A percentile compares a stretch with the other conserved stretches of the same genome.
phyloP scores from a whole-genome alignment of 768 basidiomycete genomes.

The Chiua virens region DNA sequence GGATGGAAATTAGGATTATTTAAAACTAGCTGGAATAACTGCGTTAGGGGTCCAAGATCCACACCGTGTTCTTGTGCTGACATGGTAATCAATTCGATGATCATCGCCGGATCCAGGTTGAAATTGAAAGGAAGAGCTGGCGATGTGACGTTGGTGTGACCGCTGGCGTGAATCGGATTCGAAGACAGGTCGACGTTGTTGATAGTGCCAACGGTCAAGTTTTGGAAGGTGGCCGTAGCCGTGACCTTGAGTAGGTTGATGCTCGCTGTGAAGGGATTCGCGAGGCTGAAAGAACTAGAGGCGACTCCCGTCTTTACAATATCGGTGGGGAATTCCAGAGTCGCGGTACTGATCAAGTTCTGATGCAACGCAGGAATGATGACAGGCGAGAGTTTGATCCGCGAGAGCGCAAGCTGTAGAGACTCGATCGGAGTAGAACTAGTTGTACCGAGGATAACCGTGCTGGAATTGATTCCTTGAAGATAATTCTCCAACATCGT shows the following conservation, averaged over 20 bases:
- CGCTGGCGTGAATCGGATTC: slow-evolving; percentile 56
- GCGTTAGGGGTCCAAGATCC: slow-evolving; percentile 57
- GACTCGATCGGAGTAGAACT: slow-evolving; percentile 61
- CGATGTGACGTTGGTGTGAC: slow-evolving; percentile 60
- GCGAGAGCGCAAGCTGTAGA: slow-evolving; percentile 57
- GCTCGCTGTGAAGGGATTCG: slow-evolving; percentile 72
- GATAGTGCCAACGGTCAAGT: slow-evolving; percentile 58
- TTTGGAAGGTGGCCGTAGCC: slow-evolving; percentile 55
- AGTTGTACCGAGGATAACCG: slow-evolving; percentile 54
- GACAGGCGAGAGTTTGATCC: slow-evolving; percentile 59
- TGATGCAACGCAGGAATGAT: slow-evolving; percentile 63
- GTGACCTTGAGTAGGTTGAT: slow-evolving; percentile 59
- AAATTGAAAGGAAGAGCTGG: slow-evolving; percentile 57
- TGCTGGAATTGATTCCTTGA: slow-evolving; percentile 58
- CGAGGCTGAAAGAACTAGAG: slow-evolving; percentile 53
- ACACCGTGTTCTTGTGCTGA: slow-evolving; percentile 55
- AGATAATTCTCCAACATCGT: slow-evolving; percentile 64
- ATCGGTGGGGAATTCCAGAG: slow-evolving; percentile 59
- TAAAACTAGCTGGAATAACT: slow-evolving; percentile 54
- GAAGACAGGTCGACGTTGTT: slow-evolving; percentile 53
- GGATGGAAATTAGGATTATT: slow-evolving; percentile 51
- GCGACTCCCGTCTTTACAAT: slow-evolving; percentile 63
- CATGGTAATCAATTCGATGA: slow-evolving; percentile 53
- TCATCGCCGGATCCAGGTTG: slow-evolving; percentile 61
- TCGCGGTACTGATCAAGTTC: slow-evolving; percentile 56